Conservation (phyloP, 805 yeast species). For the Millerozyma acaciae region DNA sequence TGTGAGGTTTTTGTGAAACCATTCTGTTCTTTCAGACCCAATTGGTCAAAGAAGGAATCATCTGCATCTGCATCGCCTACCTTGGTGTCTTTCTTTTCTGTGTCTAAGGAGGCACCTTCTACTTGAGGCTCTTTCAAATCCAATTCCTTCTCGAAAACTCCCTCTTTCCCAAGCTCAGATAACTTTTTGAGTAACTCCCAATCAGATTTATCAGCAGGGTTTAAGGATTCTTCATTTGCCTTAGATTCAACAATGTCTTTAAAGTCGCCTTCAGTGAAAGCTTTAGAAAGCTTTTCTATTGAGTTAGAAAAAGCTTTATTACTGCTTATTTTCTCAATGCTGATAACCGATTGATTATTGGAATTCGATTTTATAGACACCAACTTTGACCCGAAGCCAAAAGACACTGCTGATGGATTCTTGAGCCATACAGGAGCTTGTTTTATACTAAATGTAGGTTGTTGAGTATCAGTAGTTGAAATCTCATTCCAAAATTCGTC, state of each 20-base stretch:
- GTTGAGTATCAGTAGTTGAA: slow-evolving; percentile 63
- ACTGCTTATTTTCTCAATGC: slow-evolving; percentile 39
- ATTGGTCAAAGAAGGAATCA: slow-evolving; percentile 36
- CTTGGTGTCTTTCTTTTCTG: slow-evolving; percentile 7
- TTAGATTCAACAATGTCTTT: slow-evolving; percentile 53
- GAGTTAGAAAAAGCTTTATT: slow-evolving; percentile 32
- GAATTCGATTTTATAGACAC: slow-evolving; percentile 49
- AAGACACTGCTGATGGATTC: slow-evolving; percentile 67
- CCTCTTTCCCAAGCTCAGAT: slow-evolving; percentile 46
- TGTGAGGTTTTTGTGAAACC: slow-evolving; percentile 11
- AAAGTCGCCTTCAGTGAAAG: slow-evolving; percentile 55
- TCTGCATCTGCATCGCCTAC: slow-evolving; percentile 13
- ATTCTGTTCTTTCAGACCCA: slow-evolving; percentile 18
- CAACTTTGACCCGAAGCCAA: slow-evolving; percentile 93
- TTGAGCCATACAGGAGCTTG: slow-evolving; percentile 92
- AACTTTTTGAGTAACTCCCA: slow-evolving; percentile 61
- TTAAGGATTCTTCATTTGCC: slow-evolving; percentile 32
- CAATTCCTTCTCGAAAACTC: slow-evolving; percentile 37
- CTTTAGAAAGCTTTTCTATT: slow-evolving; percentile 45
- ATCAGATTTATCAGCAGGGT: slow-evolving; percentile 48
- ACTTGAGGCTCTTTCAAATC: slow-evolving; percentile 8
- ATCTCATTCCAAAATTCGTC: slow-evolving; percentile 84
- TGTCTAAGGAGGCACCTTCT: slow-evolving; percentile 7
- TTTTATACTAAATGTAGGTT: slow-evolving; percentile 63
- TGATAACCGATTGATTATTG: slow-evolving; percentile 37